A percentile compares a stretch with the other conserved stretches of the same genome.
Evolutionary conservation across 106 monocot species (phyloP).

Genomic region (Dendrobium chrysotoxum): DNA sequence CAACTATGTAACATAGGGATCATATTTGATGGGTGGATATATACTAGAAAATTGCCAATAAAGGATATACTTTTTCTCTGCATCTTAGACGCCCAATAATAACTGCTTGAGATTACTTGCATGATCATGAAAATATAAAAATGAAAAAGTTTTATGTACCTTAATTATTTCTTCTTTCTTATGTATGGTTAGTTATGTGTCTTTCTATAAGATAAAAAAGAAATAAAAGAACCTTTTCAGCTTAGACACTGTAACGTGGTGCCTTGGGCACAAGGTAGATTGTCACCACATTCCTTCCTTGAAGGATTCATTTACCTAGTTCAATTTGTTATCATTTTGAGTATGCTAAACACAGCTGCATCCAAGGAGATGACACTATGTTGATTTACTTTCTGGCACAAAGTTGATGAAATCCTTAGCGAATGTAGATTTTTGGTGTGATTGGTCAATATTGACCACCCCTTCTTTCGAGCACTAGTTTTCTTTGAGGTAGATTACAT

Average conservation of each 20-base stretch:
- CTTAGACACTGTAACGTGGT: neutral
- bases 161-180: neutral
- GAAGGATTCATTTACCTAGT: no score
- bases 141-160: neutral
- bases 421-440: no score
- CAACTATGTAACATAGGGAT: neutral
- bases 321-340: no score
- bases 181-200: neutral
- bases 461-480: no score
- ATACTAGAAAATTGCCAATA: neutral
- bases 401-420: no score
- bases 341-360: no score
- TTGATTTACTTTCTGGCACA: no score
- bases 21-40: neutral
- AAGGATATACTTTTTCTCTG: neutral
- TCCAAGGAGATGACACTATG: no score
- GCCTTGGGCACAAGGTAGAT: neutral
- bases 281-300: neutral
- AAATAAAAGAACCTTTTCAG: neutral
- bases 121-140: neutral
- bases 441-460: no score
- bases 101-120: neutral
- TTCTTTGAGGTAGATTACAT: no score
- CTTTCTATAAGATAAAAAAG: neutral
- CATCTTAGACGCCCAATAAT: neutral